Evolutionary conservation across 495 filamentous ascomycete species (phyloP).

Genomic region (Staphylotrichum tortipilum): DNA sequence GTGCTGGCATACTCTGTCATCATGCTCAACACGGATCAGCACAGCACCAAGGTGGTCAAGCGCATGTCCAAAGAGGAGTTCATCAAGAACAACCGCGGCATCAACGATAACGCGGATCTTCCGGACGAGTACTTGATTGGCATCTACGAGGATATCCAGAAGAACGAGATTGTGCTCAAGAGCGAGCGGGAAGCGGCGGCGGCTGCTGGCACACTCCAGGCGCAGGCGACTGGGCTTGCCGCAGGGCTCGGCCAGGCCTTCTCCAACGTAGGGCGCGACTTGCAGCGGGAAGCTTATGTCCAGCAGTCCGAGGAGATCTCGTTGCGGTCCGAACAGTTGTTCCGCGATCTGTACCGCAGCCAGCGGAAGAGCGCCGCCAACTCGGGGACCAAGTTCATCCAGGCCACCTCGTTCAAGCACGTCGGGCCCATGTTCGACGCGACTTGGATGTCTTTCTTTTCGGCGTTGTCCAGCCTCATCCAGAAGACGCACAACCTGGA

Average conservation of each 20-base stretch:
- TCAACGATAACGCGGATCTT: slow-evolving; percentile 92
- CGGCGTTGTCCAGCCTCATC: slow-evolving; percentile 79
- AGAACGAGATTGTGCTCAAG: slow-evolving; percentile 88
- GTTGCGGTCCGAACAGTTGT: slow-evolving; percentile 60
- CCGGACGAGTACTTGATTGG: slow-evolving; percentile 83
- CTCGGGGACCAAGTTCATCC: slow-evolving; percentile 69
- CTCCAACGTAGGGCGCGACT: slow-evolving; percentile 79
- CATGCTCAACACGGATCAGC: slow-evolving; percentile 91
- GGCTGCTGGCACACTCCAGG: slow-evolving; percentile 52
- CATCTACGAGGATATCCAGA: slow-evolving; percentile 87
- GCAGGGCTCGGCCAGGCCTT: slow-evolving; percentile 83
- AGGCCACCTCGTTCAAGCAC: slow-evolving; percentile 86
- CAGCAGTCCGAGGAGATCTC: slow-evolving; percentile 91
- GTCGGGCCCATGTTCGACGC: slow-evolving; percentile 98
- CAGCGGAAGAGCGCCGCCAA: slow-evolving; percentile 70
- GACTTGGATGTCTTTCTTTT: slow-evolving; percentile 98
- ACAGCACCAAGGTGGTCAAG: slow-evolving; percentile 75
- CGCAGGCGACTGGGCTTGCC: slow-evolving; percentile 61
- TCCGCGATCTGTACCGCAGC: slow-evolving; percentile 78
- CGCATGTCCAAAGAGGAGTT: slow-evolving; percentile 96
- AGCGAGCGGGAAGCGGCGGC: slow-evolving; percentile 84
- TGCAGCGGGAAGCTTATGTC: slow-evolving; percentile 86
- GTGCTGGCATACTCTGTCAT: slow-evolving; percentile 94
- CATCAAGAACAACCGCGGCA: slow-evolving; percentile 96
- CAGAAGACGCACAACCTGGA: slow-evolving; percentile 88